Percentiles rank a stretch among this genome's conserved stretches.
Conservation (phyloP, 768 basidiomycete genomes). For the Erythrobasidium yunnanense region DNA sequence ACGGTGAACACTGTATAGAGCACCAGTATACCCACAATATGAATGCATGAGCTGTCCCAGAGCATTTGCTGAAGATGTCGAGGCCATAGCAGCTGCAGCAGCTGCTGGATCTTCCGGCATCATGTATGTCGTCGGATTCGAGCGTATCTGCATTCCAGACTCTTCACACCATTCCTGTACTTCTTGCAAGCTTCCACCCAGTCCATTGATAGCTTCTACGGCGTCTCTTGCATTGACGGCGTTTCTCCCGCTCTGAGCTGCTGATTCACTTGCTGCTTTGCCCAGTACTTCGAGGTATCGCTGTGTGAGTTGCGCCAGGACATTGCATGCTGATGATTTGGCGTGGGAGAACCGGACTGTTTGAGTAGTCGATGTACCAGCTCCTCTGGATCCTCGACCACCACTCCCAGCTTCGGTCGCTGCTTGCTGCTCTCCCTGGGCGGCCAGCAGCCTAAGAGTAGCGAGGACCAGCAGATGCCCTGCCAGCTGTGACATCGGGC, state of each 20-base stretch:
- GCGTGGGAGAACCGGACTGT: slow-evolving; percentile 11
- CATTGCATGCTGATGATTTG: background rate
- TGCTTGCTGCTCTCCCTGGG: background rate
- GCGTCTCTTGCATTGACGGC: slow-evolving; percentile 10
- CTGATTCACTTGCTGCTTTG: slow-evolving; percentile 3
- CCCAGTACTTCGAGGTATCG: slow-evolving; percentile 23
- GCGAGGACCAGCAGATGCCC: slow-evolving; percentile 18
- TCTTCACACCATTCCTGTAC: slow-evolving; percentile 23
- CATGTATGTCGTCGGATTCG: too few relatives aligned
- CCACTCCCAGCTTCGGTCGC: too few relatives aligned
- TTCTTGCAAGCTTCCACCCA: background rate
- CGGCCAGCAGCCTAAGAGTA: slow-evolving; percentile 5
- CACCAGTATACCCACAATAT: background rate
- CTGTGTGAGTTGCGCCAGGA: slow-evolving; percentile 18
- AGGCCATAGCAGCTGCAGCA: too few relatives aligned
- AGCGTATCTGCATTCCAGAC: background rate
- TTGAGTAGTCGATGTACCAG: too few relatives aligned
- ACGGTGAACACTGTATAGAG: background rate
- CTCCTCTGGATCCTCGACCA: too few relatives aligned
- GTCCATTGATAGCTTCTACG: background rate
- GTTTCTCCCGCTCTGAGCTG: slow-evolving; percentile 15
- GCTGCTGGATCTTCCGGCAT: too few relatives aligned
- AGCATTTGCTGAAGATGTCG: background rate
- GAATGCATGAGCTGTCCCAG: background rate
- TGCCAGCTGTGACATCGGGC: background rate